Percentiles rank a stretch among this genome's conserved stretches.
Conservation (phyloP, 345 rosid species). For the Linum lewisii region DNA sequence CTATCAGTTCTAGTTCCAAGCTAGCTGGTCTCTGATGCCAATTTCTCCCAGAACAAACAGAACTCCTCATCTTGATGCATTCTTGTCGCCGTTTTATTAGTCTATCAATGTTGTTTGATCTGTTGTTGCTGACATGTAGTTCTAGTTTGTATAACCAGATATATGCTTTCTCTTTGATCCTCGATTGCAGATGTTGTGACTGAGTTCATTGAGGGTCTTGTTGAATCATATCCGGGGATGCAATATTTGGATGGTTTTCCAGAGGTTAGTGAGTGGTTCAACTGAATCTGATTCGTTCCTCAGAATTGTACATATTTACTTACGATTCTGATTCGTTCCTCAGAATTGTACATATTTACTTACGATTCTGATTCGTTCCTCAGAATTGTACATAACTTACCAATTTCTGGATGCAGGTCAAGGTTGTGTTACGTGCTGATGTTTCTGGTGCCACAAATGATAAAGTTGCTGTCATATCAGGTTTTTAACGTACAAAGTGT, state of each 20-base stretch:
- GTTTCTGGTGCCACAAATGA: slow-evolving; percentile 51
- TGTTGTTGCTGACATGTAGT: not conserved
- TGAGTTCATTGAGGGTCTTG: slow-evolving; percentile 91
- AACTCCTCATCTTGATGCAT: too few relatives aligned
- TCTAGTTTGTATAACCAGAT: not conserved
- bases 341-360: not conserved
- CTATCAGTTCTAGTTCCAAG: too few relatives aligned
- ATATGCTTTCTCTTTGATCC: not conserved
- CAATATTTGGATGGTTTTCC: slow-evolving; percentile 94
- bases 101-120: too few relatives aligned
- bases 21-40: not conserved
- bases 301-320: not conserved
- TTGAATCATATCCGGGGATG: slow-evolving; percentile 78
- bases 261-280: slow-evolving; percentile 36
- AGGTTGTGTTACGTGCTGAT: slow-evolving; percentile 92
- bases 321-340: too few relatives aligned
- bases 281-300: not conserved
- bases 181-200: slow-evolving; percentile 73
- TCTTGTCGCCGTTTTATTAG: not conserved
- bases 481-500: slow-evolving; percentile 23
- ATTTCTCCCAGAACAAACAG: not conserved
- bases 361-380: too few relatives aligned
- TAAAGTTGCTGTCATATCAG: slow-evolving; percentile 91
- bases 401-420: slow-evolving; percentile 37
- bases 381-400: not conserved